Base-by-base conservation (phyloP, 768 basidiomycete genomes). In the Phaeolepiota aurea region DNA sequence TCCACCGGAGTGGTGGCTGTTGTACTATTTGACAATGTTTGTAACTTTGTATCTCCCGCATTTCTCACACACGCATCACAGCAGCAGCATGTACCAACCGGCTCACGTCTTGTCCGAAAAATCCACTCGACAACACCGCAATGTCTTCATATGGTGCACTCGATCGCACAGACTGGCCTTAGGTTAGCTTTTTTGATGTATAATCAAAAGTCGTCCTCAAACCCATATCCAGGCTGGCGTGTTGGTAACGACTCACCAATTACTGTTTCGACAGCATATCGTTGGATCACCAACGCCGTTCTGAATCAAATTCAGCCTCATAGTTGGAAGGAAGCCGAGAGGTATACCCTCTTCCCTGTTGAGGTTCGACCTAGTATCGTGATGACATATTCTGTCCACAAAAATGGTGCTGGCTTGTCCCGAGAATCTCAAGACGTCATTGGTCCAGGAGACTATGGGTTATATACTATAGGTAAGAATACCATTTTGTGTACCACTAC, bases 31-130 rank as follows among this genome's bases (percentile, higher is more conserved):
- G n/a, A n/a, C n/a, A n/a, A n/a, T n/a, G n/a, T n/a, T n/a, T n/a
- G n/a, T n/a, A n/a, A n/a, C n/a, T n/a, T n/a, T n/a, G n/a, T n/a
- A n/a, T n/a, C n/a, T n/a, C n/a, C n/a, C n/a, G n/a, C n/a, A n/a
- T n/a, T n/a, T n/a, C n/a, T n/a, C n/a, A n/a, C n/a, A n/a, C n/a
- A n/a, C n/a, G n/a, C n/a, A n/a, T n/a, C n/a, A n/a, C n/a, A n/a
- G n/a, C 15, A 40, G 18, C 15, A 23, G 14, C 23, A 38, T 41
- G 34, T 44, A 57, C 53, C 32, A 64, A 55, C 22, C 30, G 32
- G 9, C 35, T 38, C 23, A 43, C 41, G 30, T 43, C 41, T 42
- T 46, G 30, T 46, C 41, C 23, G 31, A 43, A 15, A 44, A 44
- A 44, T 44, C 39, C 28, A 32, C 39, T 35, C 39, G 40, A 20